A percentile compares a stretch with the other conserved stretches of the same genome.
phyloP scores from a whole-genome alignment of 768 basidiomycete species.

The Xanthoconium stramineum region DNA sequence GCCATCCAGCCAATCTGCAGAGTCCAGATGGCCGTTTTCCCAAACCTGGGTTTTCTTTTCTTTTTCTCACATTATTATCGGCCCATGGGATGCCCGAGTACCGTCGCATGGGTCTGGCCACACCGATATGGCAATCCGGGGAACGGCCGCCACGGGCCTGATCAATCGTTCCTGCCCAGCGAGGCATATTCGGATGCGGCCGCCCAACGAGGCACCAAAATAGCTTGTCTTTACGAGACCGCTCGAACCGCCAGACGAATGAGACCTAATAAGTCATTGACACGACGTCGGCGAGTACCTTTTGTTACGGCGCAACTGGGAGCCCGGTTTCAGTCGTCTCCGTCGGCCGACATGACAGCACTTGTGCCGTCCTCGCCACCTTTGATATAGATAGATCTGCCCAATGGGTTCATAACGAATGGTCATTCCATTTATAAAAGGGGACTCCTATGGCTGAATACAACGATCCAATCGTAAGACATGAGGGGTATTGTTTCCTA shows the following conservation, averaged over 20 bases:
- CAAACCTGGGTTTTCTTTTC: neutral
- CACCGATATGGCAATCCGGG: neutral
- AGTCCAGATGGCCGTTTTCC: neutral
- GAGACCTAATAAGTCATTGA: neutral
- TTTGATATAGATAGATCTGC: neutral
- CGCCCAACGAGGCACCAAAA: too few species aligned
- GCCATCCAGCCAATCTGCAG: neutral
- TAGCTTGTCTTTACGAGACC: neutral
- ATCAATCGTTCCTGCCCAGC: neutral
- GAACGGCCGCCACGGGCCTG: neutral
- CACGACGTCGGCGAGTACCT: neutral
- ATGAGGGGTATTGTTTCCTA: slow-evolving; percentile 14
- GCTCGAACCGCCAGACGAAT: neutral
- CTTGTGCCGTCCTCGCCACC: too few species aligned
- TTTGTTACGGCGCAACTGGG: neutral
- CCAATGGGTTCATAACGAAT: neutral
- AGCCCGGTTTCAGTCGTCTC: neutral
- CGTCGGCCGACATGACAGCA: neutral
- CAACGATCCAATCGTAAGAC: slow-evolving; percentile 8
- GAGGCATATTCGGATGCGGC: neutral
- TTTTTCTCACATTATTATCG: neutral
- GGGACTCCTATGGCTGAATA: neutral
- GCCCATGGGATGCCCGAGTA: neutral
- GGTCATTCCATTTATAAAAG: neutral
- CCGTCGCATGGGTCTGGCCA: neutral